A percentile compares a stretch with the other conserved stretches of the same genome.
These are phyloP conservation scores for Termitomyces sp. DNA, from an alignment of 768 basidiomycete genomes.

Conservation along the genomic window DNA sequence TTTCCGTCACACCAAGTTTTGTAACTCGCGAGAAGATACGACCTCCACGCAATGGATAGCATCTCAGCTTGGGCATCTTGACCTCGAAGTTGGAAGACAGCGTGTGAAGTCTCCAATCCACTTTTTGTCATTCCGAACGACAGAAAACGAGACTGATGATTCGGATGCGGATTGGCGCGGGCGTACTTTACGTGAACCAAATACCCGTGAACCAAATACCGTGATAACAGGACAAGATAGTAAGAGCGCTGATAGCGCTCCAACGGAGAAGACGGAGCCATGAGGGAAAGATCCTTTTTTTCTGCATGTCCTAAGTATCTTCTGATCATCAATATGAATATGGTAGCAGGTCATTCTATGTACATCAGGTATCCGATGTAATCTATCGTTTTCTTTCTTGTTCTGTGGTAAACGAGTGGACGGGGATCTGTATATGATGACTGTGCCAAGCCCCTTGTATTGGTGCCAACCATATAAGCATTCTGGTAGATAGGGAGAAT, in stretches of 20 bases:
- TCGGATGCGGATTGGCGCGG: not conserved
- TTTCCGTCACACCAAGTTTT: conserved; percentile 10
- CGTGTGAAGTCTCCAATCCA: not conserved
- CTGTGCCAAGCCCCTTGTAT: too few species aligned
- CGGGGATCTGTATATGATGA: not conserved
- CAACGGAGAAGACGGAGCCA: not conserved
- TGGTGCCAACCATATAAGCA: not conserved
- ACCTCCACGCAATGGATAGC: conserved; percentile 3
- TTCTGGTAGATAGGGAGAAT: not conserved
- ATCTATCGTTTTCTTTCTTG: not conserved
- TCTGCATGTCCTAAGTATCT: not conserved
- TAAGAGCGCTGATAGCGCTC: not conserved
- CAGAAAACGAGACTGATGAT: not conserved
- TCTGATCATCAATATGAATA: not conserved
- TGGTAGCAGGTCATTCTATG: too few species aligned
- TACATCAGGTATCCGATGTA: too few species aligned
- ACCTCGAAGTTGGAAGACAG: not conserved
- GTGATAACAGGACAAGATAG: not conserved
- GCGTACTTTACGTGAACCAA: not conserved
- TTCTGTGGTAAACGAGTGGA: not conserved
- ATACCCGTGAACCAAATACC: not conserved
- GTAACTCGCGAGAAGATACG: conserved; percentile 1
- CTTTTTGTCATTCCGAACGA: not conserved
- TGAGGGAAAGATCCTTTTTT: not conserved
- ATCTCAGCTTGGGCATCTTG: conserved; percentile 2